phyloP scores from a whole-genome alignment of 2,329 filamentous ascomycete species.

The Dothideomycetes sp. region DNA sequence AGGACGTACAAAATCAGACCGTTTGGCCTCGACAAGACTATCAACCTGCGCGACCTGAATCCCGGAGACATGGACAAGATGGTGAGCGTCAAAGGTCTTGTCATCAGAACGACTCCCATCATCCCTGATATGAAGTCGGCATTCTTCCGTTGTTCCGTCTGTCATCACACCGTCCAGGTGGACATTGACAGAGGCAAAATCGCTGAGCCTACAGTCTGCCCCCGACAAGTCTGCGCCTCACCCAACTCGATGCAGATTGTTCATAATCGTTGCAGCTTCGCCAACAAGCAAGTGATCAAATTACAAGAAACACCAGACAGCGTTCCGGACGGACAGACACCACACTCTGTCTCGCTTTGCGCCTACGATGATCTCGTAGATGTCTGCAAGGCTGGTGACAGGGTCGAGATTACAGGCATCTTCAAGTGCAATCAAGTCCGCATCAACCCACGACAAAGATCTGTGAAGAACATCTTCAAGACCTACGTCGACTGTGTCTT shows the following conservation, averaged over 20 bases:
- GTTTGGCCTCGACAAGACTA: constrained; percentile 74
- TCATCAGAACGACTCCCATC: constrained; percentile 89
- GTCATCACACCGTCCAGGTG: constrained; percentile 81
- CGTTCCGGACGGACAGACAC: constrained; percentile 90
- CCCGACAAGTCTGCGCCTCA: constrained; percentile 66
- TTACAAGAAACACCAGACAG: constrained; percentile 94
- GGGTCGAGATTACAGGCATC: constrained; percentile 90
- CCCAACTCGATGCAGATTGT: constrained; percentile 97
- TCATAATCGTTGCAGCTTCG: constrained; percentile 88
- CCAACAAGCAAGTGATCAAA: constrained; percentile 98
- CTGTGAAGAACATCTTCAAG: constrained; percentile 93
- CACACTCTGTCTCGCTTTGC: constrained; percentile 91
- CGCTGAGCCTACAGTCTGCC: constrained; percentile 82
- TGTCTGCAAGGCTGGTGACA: constrained; percentile 94
- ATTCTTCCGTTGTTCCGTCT: constrained; percentile 91
- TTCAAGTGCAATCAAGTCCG: constrained; percentile 92
- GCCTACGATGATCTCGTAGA: constrained; percentile 96
- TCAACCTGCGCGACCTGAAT: constrained; percentile 89
- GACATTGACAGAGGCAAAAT: constrained; percentile 94
- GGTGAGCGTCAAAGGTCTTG: constrained; percentile 86
- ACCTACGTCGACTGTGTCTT: constrained; percentile 94
- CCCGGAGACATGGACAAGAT: constrained; percentile 95
- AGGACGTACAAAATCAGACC: constrained; percentile 78
- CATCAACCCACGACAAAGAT: constrained; percentile 83
- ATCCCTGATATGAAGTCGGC: constrained; percentile 99